Percentiles rank a stretch among this genome's conserved stretches.
Evolutionary conservation across 2,329 filamentous ascomycete genomes (phyloP).

Genomic region (Harringtonia lauricola): DNA sequence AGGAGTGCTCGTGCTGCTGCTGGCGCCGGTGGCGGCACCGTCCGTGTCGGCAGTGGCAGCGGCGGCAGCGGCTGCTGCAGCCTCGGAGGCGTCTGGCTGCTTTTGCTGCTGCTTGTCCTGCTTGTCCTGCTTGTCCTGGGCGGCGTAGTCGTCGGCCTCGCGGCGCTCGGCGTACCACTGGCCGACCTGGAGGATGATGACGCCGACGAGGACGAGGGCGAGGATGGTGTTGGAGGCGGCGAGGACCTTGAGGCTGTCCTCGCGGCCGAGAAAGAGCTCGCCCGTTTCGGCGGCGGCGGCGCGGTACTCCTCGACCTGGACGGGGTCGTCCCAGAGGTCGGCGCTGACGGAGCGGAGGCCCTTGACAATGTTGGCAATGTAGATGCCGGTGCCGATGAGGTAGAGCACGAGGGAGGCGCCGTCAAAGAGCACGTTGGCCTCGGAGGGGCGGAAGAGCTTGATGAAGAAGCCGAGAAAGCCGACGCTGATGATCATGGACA

Average conservation of each 20-base stretch:
- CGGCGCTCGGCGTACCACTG: conserved; percentile 98
- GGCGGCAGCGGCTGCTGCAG: too few relatives aligned
- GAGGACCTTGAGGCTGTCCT: conserved; percentile 85
- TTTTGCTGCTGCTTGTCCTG: conserved; percentile 25
- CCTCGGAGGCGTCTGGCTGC: too few relatives aligned
- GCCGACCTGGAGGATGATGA: conserved; percentile 84
- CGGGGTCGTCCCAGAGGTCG: conserved; percentile 44
- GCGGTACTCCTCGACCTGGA: conserved; percentile 25
- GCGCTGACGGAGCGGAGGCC: conserved; percentile 74
- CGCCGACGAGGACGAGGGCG: conserved; percentile 80
- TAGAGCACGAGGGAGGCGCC: conserved; percentile 73
- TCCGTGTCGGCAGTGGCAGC: conserved; percentile 1
- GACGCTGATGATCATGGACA: conserved; percentile 84
- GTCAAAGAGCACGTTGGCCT: conserved; percentile 93
- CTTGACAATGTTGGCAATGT: conserved; percentile 94
- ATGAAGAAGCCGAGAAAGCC: conserved; percentile 81
- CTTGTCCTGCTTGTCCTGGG: conserved; percentile 39
- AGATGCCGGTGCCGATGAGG: conserved; percentile 81
- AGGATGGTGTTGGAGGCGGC: conserved; percentile 93
- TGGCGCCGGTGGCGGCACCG: not conserved
- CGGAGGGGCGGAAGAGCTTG: conserved; percentile 89
- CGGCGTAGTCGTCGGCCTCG: conserved; percentile 59
- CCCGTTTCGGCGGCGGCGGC: conserved; percentile 34
- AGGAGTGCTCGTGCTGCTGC: conserved; percentile 1
- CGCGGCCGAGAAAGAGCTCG: conserved; percentile 63